phyloP scores from a whole-genome alignment of 345 rosid genomes.

The Crucihimalaya himalaica region DNA sequence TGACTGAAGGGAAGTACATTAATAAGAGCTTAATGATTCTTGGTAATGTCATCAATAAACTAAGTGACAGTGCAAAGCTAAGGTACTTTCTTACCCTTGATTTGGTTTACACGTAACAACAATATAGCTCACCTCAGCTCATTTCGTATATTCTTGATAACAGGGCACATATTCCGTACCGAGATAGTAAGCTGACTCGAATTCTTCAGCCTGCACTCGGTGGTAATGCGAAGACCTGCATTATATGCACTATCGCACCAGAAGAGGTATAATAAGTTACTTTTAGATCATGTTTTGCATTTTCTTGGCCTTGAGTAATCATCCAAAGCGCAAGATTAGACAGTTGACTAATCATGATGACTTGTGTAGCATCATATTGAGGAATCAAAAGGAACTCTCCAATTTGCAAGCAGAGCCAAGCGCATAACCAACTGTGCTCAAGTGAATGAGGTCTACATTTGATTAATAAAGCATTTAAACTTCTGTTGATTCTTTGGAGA shows the following conservation, averaged over 20 bases:
- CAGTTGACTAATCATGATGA: not conserved
- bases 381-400: slow-evolving; percentile 94
- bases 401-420: slow-evolving; percentile 97
- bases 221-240: slow-evolving; percentile 95
- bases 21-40: slow-evolving; percentile 97
- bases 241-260: slow-evolving; percentile 95
- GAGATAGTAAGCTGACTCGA: slow-evolving; percentile 97
- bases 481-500: slow-evolving; percentile 12
- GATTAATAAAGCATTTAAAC: slow-evolving; percentile 6
- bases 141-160: slow-evolving; percentile 26
- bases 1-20: slow-evolving; percentile 91
- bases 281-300: not conserved
- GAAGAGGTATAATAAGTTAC: slow-evolving; percentile 68
- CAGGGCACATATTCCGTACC: slow-evolving; percentile 95
- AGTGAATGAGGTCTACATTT: slow-evolving; percentile 80
- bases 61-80: slow-evolving; percentile 77
- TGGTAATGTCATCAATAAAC: slow-evolving; percentile 93
- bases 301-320: not conserved
- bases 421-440: slow-evolving; percentile 91
- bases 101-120: not conserved
- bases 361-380: slow-evolving; percentile 75
- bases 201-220: slow-evolving; percentile 99
- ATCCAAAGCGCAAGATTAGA: not conserved
- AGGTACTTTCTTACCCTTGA: slow-evolving; percentile 49
- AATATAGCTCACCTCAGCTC: slow-evolving; percentile 16